Evolutionary conservation across 2,329 filamentous ascomycete species (phyloP).

Genomic region (Diaporthe amygdali): DNA sequence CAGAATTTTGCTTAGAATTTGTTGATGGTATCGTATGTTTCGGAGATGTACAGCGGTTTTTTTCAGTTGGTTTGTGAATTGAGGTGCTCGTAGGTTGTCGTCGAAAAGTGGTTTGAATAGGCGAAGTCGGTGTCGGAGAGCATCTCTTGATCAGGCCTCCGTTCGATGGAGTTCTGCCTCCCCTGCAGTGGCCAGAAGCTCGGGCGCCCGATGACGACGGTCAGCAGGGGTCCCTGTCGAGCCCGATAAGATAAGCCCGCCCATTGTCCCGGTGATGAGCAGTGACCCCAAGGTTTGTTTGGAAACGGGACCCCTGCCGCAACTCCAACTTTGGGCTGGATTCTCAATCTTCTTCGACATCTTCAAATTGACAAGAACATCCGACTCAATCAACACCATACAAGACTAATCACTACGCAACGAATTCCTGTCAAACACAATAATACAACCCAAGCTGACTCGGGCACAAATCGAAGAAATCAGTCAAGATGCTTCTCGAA

Average conservation of each 20-base stretch:
- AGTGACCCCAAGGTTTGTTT: conserved; percentile 16
- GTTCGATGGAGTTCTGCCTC: neutral
- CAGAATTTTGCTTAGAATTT: neutral
- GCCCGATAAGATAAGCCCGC: conserved; percentile 34
- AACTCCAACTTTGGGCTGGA: neutral
- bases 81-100: neutral
- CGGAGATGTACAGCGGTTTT: neutral
- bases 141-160: conserved; percentile 13
- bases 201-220: conserved; percentile 17
- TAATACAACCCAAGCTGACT: neutral
- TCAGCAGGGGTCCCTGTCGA: neutral
- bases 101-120: neutral
- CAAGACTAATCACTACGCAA: neutral
- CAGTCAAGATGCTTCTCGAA: conserved; percentile 83
- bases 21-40: neutral
- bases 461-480: conserved; percentile 5
- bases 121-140: neutral
- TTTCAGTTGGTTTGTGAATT: neutral
- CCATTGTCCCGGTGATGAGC: conserved; percentile 31
- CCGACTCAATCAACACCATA: neutral
- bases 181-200: conserved; percentile 19
- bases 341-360: neutral
- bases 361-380: neutral
- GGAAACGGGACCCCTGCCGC: conserved; percentile 17
- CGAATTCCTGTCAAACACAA: neutral